Base-by-base conservation (phyloP, 345 rosid genomes). In the Balakata baccata region DNA sequence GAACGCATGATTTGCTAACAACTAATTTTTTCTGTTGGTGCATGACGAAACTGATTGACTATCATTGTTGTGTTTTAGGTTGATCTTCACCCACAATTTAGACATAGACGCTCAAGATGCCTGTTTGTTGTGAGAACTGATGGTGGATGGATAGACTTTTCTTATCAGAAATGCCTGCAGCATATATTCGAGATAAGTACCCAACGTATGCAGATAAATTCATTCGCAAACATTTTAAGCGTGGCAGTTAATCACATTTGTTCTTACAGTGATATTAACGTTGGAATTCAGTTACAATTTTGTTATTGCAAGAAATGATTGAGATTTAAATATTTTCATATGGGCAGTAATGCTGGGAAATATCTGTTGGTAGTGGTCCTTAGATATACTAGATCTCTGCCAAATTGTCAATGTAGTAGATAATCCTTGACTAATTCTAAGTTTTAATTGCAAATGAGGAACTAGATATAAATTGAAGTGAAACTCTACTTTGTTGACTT, bases 131-230 rank as follows among this genome's bases (percentile, higher is more conserved):
- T 94, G 67, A 90, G 98, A 83, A 88, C 89, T 2, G 95, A 94
- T 78, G 98, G 98, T 79, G 89, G 80, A 66, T 94, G 97, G 93
- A 94, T 94, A 75, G 98, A 94, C 81, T 92, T 94, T 84, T 94
- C 98, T 0, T 94, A 94, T 83, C 95, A 87, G 79, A 94, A 94
- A 77, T 90, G 98, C 81, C 84, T 94, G 74, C 89, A 73, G 91
- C 88, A 6, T 94, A 94, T 69, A 80, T 90, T 69, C 89, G 86
- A 84, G 75, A 76, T 22, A 89, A 80, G 85, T 92, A 92, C 73
- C 95, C 95, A 37, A 66, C 85, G 22, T 75, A 89, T 68, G 93
- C 94, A 0, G 95, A 94, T 81, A 88, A 90, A 71, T 94, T 90
- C 82, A 92, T 89, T 67, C 83, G 85, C 65, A 89, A 87, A 76